These are phyloP conservation scores for Sesbania bispinosa DNA, from an alignment of 306 rosid genomes.

Conservation along the genomic window DNA sequence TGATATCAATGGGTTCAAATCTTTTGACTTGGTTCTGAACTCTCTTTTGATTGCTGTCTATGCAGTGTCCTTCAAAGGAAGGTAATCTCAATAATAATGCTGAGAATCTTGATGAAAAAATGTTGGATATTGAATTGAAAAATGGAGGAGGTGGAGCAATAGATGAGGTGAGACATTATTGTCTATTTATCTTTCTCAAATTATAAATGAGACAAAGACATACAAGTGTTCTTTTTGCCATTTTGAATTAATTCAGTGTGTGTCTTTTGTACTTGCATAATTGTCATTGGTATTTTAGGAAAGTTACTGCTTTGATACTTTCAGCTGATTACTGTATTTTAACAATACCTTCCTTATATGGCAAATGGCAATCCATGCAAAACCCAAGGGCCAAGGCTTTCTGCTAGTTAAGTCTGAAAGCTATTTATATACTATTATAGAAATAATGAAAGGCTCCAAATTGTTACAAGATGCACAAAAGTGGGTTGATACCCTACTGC, in stretches of 20 bases:
- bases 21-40: too few species aligned
- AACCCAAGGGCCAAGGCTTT: neutral
- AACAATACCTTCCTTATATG: neutral
- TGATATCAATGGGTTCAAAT: neutral
- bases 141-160: neutral
- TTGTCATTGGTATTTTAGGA: neutral
- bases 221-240: neutral
- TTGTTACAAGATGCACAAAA: neutral
- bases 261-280: neutral
- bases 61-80: neutral
- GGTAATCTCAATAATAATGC: neutral
- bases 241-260: neutral
- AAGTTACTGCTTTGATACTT: neutral
- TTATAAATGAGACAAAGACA: neutral
- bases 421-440: neutral
- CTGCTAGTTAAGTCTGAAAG: neutral
- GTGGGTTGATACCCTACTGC: neutral
- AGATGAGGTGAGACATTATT: neutral
- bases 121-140: neutral
- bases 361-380: neutral
- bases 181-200: neutral
- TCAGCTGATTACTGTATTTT: neutral
- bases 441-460: too few species aligned
- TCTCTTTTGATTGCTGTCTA: neutral
- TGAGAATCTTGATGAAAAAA: neutral